Conservation (phyloP, 2,329 filamentous ascomycete genomes). For the Stemphylium lycopersici region DNA sequence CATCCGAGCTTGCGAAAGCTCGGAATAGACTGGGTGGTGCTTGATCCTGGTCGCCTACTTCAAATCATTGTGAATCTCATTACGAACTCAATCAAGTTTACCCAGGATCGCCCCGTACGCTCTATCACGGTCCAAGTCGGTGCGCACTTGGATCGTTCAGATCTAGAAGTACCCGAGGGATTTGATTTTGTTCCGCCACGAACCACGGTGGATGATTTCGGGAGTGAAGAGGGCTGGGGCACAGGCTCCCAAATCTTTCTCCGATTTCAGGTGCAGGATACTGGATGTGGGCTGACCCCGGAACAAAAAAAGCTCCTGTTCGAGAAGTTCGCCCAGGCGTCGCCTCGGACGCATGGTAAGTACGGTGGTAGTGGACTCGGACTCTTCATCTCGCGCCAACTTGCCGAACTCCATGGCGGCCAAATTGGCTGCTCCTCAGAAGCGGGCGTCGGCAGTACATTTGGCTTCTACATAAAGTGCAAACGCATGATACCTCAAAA, state of each 20-base stretch:
- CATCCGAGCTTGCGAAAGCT: constrained; percentile 45
- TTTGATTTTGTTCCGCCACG: constrained; percentile 39
- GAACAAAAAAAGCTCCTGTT: constrained; percentile 43
- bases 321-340: constrained; percentile 41
- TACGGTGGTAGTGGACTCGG: constrained; percentile 46
- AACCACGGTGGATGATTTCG: constrained; percentile 19
- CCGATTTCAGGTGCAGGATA: constrained; percentile 41
- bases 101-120: constrained; percentile 41
- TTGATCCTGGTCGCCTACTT: constrained; percentile 52
- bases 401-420: constrained; percentile 46
- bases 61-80: constrained; percentile 53
- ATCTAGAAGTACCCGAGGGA: constrained; percentile 17
- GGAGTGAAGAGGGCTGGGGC: constrained; percentile 36
- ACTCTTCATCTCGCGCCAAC: constrained; percentile 45
- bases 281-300: constrained; percentile 38
- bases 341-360: constrained; percentile 43
- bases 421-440: constrained; percentile 43
- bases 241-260: constrained; percentile 36
- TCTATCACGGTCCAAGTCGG: constrained; percentile 49
- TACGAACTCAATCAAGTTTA: constrained; percentile 58
- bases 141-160: constrained; percentile 42
- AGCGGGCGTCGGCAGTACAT: constrained; percentile 40
- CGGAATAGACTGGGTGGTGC: constrained; percentile 48
- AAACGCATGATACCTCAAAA: constrained; percentile 18
- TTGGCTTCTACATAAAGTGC: constrained; percentile 44